Conservation (phyloP, 1,139 yeast genomes). For the Sugiyamaella japonica region DNA sequence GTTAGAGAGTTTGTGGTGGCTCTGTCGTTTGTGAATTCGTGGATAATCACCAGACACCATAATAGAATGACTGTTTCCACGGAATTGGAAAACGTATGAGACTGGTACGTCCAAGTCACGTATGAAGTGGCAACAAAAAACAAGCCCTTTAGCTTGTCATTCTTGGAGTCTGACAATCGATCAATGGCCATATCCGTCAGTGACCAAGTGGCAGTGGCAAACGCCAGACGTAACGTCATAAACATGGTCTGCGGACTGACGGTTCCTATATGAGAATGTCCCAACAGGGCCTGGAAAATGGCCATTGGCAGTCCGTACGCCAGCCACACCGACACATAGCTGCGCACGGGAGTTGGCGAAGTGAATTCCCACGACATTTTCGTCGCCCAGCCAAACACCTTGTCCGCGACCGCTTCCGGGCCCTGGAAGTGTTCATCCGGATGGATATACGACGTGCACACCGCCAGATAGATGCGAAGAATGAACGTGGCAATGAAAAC, state of each 20-base stretch:
- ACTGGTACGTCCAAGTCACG: conserved; percentile 74
- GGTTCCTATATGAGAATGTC: conserved; percentile 20
- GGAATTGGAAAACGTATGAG: conserved; percentile 87
- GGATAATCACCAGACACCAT: conserved; percentile 49
- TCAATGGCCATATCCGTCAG: conserved; percentile 51
- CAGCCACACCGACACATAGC: conserved; percentile 66
- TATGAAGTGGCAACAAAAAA: conserved; percentile 75
- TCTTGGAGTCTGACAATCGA: conserved; percentile 55
- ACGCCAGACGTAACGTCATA: conserved; percentile 57
- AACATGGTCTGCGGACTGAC: conserved; percentile 48
- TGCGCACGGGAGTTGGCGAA: conserved; percentile 61
- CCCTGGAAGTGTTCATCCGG: conserved; percentile 98
- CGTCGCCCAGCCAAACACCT: conserved; percentile 52
- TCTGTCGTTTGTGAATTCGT: conserved; percentile 36
- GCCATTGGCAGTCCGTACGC: conserved; percentile 64
- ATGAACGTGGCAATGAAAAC: conserved; percentile 42
- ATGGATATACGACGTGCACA: conserved; percentile 83
- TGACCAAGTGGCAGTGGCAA: conserved; percentile 59
- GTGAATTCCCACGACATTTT: conserved; percentile 86
- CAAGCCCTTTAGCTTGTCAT: conserved; percentile 62
- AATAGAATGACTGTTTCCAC: conserved; percentile 73
- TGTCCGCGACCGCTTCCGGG: conserved; percentile 64
- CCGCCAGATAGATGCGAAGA: conserved; percentile 57
- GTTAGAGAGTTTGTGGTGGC: conserved; percentile 28
- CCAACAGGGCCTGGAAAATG: conserved; percentile 33